Conservation (phyloP, 2,329 filamentous ascomycete genomes). For the Fusarium sp. region DNA sequence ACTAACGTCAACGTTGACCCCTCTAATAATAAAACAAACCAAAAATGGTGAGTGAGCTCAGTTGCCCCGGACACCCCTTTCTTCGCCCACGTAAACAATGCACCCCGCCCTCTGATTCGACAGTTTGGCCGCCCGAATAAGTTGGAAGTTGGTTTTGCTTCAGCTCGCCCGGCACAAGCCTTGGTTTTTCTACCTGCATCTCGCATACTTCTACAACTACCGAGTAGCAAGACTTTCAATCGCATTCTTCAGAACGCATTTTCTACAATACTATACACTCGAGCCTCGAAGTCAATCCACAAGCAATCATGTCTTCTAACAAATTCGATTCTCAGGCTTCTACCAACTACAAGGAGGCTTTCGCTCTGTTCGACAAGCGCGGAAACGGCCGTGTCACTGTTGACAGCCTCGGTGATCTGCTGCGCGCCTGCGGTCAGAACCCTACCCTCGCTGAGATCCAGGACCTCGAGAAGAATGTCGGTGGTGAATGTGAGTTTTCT, state of each 20-base stretch:
- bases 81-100: slow-evolving; percentile 46
- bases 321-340: slow-evolving; percentile 68
- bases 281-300: slow-evolving; percentile 3
- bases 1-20: slow-evolving; percentile 7
- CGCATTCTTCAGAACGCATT: slow-evolving; percentile 11
- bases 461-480: slow-evolving; percentile 90
- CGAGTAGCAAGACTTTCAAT: slow-evolving; percentile 28
- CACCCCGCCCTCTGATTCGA: slow-evolving; percentile 49
- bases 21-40: slow-evolving; percentile 29
- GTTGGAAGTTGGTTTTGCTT: slow-evolving; percentile 40
- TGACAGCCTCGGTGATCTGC: slow-evolving; percentile 88
- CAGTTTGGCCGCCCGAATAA: slow-evolving; percentile 31
- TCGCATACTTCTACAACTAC: slow-evolving; percentile 20
- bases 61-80: slow-evolving; percentile 47
- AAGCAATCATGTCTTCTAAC: slow-evolving; percentile 60
- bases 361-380: slow-evolving; percentile 99
- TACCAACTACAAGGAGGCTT: slow-evolving; percentile 99
- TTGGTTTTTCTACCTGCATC: slow-evolving; percentile 8
- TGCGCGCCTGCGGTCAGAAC: slow-evolving; percentile 97
- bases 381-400: slow-evolving; percentile 91
- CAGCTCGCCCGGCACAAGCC: slow-evolving; percentile 25
- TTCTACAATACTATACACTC: background rate
- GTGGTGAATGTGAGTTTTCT: slow-evolving; percentile 82
- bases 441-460: slow-evolving; percentile 92
- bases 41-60: slow-evolving; percentile 52